These are phyloP conservation scores for Trichosporon sp. DNA, from an alignment of 1,284 basidiomycete genomes.

Conservation along the genomic window DNA sequence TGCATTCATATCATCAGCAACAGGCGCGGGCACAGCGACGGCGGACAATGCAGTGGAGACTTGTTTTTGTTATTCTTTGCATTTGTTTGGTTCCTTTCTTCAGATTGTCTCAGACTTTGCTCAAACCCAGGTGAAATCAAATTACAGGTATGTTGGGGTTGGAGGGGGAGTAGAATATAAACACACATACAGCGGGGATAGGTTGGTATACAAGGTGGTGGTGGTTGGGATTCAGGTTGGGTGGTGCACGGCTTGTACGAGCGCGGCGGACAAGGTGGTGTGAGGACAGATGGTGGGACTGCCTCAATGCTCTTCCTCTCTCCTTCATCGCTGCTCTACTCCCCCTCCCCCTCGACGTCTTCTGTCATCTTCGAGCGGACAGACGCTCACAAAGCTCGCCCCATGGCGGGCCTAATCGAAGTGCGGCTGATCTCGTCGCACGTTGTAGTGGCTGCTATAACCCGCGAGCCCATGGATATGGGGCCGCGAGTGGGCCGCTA, in stretches of 20 bases:
- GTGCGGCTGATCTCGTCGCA: background rate
- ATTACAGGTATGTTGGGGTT: background rate
- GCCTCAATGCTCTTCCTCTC: background rate
- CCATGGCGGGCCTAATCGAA: background rate
- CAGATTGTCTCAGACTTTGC: background rate
- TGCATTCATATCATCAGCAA: slow-evolving; percentile 1
- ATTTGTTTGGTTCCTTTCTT: background rate
- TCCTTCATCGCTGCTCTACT: background rate
- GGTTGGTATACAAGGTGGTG: background rate
- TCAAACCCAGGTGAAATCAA: background rate
- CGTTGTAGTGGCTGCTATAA: background rate
- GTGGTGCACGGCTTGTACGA: background rate
- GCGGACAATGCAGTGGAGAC: too few species aligned
- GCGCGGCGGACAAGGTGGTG: background rate
- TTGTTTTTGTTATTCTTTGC: too few species aligned
- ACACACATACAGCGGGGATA: background rate
- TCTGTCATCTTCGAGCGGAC: background rate
- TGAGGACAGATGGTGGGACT: background rate
- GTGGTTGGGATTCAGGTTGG: background rate
- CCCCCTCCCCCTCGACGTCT: too few species aligned
- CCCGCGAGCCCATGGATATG: background rate
- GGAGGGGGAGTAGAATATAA: too few species aligned
- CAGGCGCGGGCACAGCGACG: too few species aligned
- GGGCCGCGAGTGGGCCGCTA: background rate
- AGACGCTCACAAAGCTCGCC: background rate